Percentiles rank a stretch among this genome's conserved stretches.
Conservation (phyloP, 495 filamentous ascomycete species). For the Neurospora sp. region DNA sequence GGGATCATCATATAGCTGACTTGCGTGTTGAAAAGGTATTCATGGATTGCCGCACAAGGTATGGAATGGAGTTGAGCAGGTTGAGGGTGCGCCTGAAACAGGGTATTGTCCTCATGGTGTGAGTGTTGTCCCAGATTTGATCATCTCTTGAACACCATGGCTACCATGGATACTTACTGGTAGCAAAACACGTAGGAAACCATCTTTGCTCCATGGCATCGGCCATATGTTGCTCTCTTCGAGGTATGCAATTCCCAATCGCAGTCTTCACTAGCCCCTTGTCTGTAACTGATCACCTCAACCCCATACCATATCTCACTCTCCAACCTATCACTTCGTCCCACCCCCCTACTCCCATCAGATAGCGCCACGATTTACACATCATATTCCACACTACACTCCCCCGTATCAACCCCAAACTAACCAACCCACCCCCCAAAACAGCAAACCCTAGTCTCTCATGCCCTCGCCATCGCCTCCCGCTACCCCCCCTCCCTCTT, state of each 20-base stretch:
- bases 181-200: conserved; percentile 20
- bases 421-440: not conserved
- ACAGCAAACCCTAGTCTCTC: conserved; percentile 29
- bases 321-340: not conserved
- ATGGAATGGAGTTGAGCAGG: conserved; percentile 36
- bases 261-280: not conserved
- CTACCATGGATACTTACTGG: not conserved
- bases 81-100: conserved; percentile 17
- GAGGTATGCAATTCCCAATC: conserved; percentile 20
- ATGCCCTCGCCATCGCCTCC: conserved; percentile 24
- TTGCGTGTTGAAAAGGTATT: conserved; percentile 32
- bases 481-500: conserved; percentile 16
- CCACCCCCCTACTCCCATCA: not conserved
- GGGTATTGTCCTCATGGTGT: conserved; percentile 44
- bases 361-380: not conserved
- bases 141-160: not conserved
- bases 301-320: not conserved
- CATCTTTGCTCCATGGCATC: conserved; percentile 33
- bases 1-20: not conserved
- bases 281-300: not conserved
- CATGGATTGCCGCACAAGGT: conserved; percentile 39
- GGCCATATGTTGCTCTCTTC: conserved; percentile 30
- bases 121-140: conserved; percentile 2
- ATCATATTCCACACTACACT: not conserved
- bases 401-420: not conserved